Evolutionary conservation across 495 filamentous ascomycete species (phyloP).

Genomic region (Penicillium dipodomyicola): DNA sequence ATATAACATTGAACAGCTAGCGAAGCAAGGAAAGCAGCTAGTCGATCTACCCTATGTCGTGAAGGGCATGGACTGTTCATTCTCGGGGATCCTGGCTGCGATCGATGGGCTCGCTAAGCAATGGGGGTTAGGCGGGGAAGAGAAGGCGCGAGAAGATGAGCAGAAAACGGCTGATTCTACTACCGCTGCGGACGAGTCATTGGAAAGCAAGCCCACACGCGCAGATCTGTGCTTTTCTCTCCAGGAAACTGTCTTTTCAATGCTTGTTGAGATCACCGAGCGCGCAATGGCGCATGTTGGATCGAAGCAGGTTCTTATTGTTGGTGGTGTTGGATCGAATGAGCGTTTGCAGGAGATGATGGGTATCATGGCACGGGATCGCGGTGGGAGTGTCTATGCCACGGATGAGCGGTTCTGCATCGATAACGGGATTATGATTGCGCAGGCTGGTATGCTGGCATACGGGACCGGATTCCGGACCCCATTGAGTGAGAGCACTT

Average conservation of each 20-base stretch:
- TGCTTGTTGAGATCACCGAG: conserved; percentile 98
- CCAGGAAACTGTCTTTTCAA: conserved; percentile 92
- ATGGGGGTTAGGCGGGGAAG: conserved; percentile 48
- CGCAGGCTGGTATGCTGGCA: conserved; percentile 87
- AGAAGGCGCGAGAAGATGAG: conserved; percentile 36
- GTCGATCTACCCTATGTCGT: conserved; percentile 93
- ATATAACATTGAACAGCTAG: conserved; percentile 97
- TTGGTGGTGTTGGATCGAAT: conserved; percentile 98
- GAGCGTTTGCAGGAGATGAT: conserved; percentile 97
- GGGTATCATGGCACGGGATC: conserved; percentile 88
- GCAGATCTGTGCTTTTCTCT: conserved; percentile 91
- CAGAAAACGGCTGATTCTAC: conserved; percentile 15
- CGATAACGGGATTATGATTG: conserved; percentile 99
- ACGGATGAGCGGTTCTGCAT: conserved; percentile 98
- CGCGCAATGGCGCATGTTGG: conserved; percentile 97
- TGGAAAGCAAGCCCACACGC: conserved; percentile 55
- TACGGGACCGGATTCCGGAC: conserved; percentile 77
- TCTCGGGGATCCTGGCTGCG: conserved; percentile 82
- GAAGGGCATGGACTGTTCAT: conserved; percentile 97
- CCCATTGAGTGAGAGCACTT: conserved; percentile 74
- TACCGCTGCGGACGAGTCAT: conserved; percentile 23
- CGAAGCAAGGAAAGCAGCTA: conserved; percentile 70
- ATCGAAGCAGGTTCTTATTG: conserved; percentile 84
- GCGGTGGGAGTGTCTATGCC: conserved; percentile 86
- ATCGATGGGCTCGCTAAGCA: conserved; percentile 74